Evolutionary conservation across 2,329 filamentous ascomycete species (phyloP).

Genomic region (Teratosphaeria pseudoeucalypti): DNA sequence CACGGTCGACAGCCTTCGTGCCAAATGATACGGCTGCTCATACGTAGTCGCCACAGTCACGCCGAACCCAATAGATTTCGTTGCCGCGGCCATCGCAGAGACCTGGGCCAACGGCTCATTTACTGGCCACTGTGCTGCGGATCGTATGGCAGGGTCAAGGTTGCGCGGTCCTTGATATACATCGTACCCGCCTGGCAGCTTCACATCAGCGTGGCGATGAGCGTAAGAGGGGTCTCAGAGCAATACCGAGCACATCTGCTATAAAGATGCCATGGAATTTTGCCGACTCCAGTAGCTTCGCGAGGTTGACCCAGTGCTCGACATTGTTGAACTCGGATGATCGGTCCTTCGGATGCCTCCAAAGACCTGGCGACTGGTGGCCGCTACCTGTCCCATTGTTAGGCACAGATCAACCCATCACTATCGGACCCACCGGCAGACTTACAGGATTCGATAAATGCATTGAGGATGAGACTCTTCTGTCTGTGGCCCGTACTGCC

Average conservation of each 20-base stretch:
- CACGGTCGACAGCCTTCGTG: conserved; percentile 51
- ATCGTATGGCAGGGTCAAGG: conserved; percentile 49
- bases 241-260: conserved; percentile 48
- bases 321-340: conserved; percentile 52
- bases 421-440: too few relatives aligned
- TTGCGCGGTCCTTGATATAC: conserved; percentile 55
- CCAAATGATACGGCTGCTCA: conserved; percentile 51
- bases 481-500: conserved; percentile 12
- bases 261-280: conserved; percentile 60
- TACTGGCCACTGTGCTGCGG: conserved; percentile 59
- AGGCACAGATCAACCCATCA: background rate
- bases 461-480: conserved; percentile 32
- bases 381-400: conserved; percentile 31
- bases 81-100: conserved; percentile 54
- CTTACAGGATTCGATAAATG: conserved; percentile 32
- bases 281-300: conserved; percentile 48
- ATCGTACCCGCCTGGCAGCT: conserved; percentile 45
- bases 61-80: conserved; percentile 52
- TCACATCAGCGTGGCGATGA: background rate
- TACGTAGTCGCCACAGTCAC: conserved; percentile 55
- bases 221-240: background rate
- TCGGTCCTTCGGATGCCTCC: conserved; percentile 55
- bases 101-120: conserved; percentile 57
- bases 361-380: conserved; percentile 47
- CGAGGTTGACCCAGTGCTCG: conserved; percentile 51